Conservation (phyloP, 2,329 filamentous ascomycete genomes). For the Colletotrichum camelliae region DNA sequence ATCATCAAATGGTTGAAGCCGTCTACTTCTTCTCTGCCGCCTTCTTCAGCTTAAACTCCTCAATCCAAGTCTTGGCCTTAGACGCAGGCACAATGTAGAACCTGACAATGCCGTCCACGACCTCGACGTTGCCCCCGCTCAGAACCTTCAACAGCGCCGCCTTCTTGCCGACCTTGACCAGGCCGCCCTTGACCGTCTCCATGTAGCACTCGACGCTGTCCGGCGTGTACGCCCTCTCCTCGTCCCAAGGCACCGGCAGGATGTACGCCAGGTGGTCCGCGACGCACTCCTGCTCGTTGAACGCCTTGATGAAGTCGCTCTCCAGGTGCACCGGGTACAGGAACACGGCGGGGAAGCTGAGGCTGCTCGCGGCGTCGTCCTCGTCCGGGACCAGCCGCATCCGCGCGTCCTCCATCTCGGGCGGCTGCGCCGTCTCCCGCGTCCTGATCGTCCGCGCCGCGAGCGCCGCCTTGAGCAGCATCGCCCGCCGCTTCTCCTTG, state of each 20-base stretch:
- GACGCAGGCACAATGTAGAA: slow-evolving; percentile 81
- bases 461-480: slow-evolving; percentile 70
- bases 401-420: slow-evolving; percentile 85
- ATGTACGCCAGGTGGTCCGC: slow-evolving; percentile 84
- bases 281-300: slow-evolving; percentile 77
- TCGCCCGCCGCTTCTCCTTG: slow-evolving; percentile 59
- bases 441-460: slow-evolving; percentile 72
- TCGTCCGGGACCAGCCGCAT: slow-evolving; percentile 75
- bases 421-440: slow-evolving; percentile 71
- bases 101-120: slow-evolving; percentile 84
- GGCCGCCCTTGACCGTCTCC: slow-evolving; percentile 78
- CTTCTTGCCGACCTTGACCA: slow-evolving; percentile 92
- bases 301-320: slow-evolving; percentile 89
- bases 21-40: slow-evolving; percentile 46
- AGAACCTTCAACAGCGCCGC: slow-evolving; percentile 78
- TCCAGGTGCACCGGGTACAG: slow-evolving; percentile 85
- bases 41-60: slow-evolving; percentile 82
- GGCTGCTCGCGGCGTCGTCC: slow-evolving; percentile 71
- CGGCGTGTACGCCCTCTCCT: slow-evolving; percentile 66
- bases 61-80: slow-evolving; percentile 77
- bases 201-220: slow-evolving; percentile 83
- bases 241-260: slow-evolving; percentile 88
- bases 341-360: slow-evolving; percentile 81
- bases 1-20: not conserved
- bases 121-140: slow-evolving; percentile 77